Evolutionary conservation across 805 yeast species (phyloP), one percentile per base, ranked within the genome.

Genomic region (Sungouiella blattae): DNA sequence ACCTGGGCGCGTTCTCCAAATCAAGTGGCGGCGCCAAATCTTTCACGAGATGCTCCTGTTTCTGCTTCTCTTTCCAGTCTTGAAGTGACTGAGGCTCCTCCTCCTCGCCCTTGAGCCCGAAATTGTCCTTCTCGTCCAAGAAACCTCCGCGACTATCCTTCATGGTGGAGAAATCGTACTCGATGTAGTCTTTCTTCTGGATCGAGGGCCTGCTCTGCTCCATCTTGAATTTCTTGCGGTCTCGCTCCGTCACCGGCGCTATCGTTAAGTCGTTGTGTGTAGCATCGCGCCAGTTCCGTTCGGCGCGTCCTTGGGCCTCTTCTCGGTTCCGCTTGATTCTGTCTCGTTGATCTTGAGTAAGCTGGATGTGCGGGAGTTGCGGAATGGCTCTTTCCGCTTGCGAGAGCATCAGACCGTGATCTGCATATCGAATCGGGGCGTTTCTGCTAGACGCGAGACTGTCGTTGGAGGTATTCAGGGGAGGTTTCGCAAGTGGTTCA

Each of bases 161-260:
- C 87, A 94, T 84, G n/a, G 87, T 83, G 2, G 97, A 76, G 47
- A 93, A 76, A 60, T 93, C 97, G 57, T 80, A 86, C 41, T 85
- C 93, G 20, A 85, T 84, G 53, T 83, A 85, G 47, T 83, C 88
- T 22, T 72, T 67, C 33, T 72, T 76, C 39, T 71, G 67, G 18
- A 83, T 74, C 5, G 64, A 49, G 5, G 67, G 69, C 14, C 51
- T 51, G 30, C 49, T 52, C 36, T 40, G 44, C n/a, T 44, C 46
- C 7, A 35, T 36, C 24, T 41, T 40, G 43, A 26, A 40, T 22
- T 29, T 37, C 26, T 32, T 50, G 6, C 32, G 31, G 32, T 36
- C 49, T 36, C 30, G 28, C n/a, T 39, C 48, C 6, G 43, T 40
- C 15, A 41, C 46, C 4, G 28, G 33, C 1, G 18, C 15, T 7